Base-by-base conservation (phyloP, 129 eudicot genomes). In the Deinandra increscens region DNA sequence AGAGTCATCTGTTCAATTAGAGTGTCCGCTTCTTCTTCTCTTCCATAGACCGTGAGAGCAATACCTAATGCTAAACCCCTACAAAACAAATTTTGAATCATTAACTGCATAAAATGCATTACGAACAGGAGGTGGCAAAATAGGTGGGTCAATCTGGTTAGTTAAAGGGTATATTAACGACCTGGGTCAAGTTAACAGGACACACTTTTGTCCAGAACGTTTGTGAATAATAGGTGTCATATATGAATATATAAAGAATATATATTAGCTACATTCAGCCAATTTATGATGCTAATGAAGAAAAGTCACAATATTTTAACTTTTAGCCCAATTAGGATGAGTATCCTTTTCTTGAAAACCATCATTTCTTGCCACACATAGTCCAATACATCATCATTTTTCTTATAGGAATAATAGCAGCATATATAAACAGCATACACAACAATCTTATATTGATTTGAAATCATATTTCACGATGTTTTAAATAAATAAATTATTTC, bases 11-110 rank as follows among this genome's bases (percentile, higher is more conserved):
- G 96, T 82, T 89, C 95, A 75, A 93, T 93, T 22, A 93, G 76
- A 11, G 90, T 78, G 68, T 93, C 98, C 0, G 97, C 98, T 76
- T 87, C 98, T 75, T 93, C 98, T 66, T 93, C 97, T 78, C 98
- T 83, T 73, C 98, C 98, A 61, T 93, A 93, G 22, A 93, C 98
- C 10, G 96, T 93, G n/a, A 93, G 97, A 4, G 98, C 98, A 44
- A 89, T 93, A 37, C 98, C 98, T 67, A 89, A 81, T 1, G 97
- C 95, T 67, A 93, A 73, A 5, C 98, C 97, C 82, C 98, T 92
- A 64, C 68, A 72, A 12, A 19, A 26, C 46, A 50, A 6, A 8
- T 2, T 18, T 50, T 15, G 11, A 34, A 67, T 54, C 1, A 56
- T n/a, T 19, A 70, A 61, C 22, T 50, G 9, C 7, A 4, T 39